phyloP scores from a whole-genome alignment of 179 eudicot species.

The Corrigiola litoralis region DNA sequence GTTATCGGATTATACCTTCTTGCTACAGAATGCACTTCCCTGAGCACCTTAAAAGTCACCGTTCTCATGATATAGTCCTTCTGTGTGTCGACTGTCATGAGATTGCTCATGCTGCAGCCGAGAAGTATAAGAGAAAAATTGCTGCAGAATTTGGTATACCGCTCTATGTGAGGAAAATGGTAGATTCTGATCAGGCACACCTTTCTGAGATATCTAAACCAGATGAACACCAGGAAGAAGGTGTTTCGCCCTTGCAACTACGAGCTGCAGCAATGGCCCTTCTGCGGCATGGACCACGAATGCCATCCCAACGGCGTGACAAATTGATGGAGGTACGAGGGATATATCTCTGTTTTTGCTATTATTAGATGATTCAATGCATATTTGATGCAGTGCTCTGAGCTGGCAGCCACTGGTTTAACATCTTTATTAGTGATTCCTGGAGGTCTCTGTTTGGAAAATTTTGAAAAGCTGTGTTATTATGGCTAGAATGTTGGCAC shows the following conservation, averaged over 20 bases:
- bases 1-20: constrained; percentile 94
- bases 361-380: not conserved
- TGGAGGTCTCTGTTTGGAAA: not conserved
- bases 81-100: constrained; percentile 99
- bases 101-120: constrained; percentile 94
- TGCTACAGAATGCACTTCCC: constrained; percentile 99
- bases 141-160: constrained; percentile 84
- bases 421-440: not conserved
- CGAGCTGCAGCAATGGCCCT: constrained; percentile 95
- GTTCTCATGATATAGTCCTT: constrained; percentile 97
- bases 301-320: constrained; percentile 87
- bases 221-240: constrained; percentile 43
- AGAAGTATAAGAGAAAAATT: constrained; percentile 71
- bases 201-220: constrained; percentile 28
- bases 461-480: not conserved
- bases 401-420: not conserved
- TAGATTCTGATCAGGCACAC: constrained; percentile 45
- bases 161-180: constrained; percentile 72
- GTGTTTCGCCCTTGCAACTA: constrained; percentile 84
- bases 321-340: constrained; percentile 71
- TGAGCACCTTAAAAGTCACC: constrained; percentile 96
- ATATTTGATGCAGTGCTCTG: not conserved
- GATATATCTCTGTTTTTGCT: not conserved
- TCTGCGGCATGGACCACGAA: constrained; percentile 76
- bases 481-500: not conserved